phyloP scores from a whole-genome alignment of 1,139 yeast genomes.

The Yamadazyma friedrichii region DNA sequence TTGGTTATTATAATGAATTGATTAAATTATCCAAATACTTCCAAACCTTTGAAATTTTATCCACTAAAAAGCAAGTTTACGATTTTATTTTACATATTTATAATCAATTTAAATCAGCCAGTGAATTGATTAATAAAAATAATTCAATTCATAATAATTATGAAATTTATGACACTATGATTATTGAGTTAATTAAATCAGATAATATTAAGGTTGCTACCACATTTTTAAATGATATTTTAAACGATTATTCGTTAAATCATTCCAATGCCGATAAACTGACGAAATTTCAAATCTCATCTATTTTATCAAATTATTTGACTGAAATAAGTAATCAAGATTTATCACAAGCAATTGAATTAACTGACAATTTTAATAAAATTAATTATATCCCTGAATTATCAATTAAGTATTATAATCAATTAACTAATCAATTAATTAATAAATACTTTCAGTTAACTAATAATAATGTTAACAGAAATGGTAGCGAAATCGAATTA shows the following conservation, averaged over 20 bases:
- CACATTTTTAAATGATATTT: constrained; percentile 50
- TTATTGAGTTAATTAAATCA: constrained; percentile 51
- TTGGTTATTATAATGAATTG: constrained; percentile 19
- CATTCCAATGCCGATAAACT: constrained; percentile 13
- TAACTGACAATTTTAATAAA: constrained; percentile 30
- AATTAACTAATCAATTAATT: constrained; percentile 28
- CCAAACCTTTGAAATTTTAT: constrained; percentile 17
- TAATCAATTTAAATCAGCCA: constrained; percentile 17
- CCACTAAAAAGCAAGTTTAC: constrained; percentile 21
- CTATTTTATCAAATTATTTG: constrained; percentile 33
- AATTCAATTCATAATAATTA: constrained; percentile 32
- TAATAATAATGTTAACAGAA: background rate
- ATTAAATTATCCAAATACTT: constrained; percentile 26
- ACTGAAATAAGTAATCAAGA: constrained; percentile 23
- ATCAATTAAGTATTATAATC: constrained; percentile 29
- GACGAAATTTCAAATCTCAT: constrained; percentile 25
- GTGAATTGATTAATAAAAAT: constrained; percentile 1
- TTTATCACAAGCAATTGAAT: constrained; percentile 24
- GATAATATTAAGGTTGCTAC: constrained; percentile 52
- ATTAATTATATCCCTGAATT: constrained; percentile 41
- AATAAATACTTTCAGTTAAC: constrained; percentile 17
- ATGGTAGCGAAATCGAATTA: constrained; percentile 2
- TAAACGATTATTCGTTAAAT: constrained; percentile 28
- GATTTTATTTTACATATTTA: constrained; percentile 29
- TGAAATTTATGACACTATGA: constrained; percentile 47